Evolutionary conservation across 1,284 basidiomycete genomes (phyloP).

Genomic region (Heterobasidion annosum): DNA sequence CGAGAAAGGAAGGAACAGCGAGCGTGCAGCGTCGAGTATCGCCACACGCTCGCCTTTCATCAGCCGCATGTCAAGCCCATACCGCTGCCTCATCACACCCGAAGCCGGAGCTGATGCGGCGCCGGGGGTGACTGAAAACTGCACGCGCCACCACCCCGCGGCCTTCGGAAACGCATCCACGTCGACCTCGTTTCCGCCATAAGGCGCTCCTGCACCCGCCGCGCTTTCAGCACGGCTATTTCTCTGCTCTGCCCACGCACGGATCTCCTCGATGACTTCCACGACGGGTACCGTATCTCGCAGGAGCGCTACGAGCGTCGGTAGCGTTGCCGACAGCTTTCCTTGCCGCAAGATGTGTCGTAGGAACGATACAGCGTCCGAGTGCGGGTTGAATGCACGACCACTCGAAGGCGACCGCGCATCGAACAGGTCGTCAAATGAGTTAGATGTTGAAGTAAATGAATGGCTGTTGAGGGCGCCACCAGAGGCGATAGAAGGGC

Average conservation of each 20-base stretch:
- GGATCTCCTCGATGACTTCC: constrained; percentile 57
- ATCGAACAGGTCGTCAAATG: constrained; percentile 1
- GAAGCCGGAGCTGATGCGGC: background rate
- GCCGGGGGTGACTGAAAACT: constrained; percentile 14
- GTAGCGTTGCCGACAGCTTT: constrained; percentile 50
- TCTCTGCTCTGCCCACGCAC: constrained; percentile 22
- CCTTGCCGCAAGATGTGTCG: constrained; percentile 56
- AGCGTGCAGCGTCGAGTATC: constrained; percentile 60
- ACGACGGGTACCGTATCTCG: constrained; percentile 69
- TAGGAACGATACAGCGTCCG: constrained; percentile 64
- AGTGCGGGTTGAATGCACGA: constrained; percentile 50
- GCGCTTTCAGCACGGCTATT: constrained; percentile 15
- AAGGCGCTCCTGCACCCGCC: constrained; percentile 64
- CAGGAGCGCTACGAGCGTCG: constrained; percentile 55
- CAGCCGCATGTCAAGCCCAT: constrained; percentile 73
- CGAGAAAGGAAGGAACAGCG: constrained; percentile 33
- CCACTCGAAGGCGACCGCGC: constrained; percentile 9
- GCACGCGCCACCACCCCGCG: constrained; percentile 71
- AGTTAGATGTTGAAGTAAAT: too few species aligned
- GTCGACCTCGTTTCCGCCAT: constrained; percentile 58
- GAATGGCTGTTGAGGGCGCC: background rate
- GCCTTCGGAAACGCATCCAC: constrained; percentile 68
- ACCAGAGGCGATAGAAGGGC: background rate
- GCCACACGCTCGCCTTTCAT: constrained; percentile 55
- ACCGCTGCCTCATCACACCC: constrained; percentile 25